phyloP scores from a whole-genome alignment of 495 filamentous ascomycete genomes.

The Penicillium pancosmium region DNA sequence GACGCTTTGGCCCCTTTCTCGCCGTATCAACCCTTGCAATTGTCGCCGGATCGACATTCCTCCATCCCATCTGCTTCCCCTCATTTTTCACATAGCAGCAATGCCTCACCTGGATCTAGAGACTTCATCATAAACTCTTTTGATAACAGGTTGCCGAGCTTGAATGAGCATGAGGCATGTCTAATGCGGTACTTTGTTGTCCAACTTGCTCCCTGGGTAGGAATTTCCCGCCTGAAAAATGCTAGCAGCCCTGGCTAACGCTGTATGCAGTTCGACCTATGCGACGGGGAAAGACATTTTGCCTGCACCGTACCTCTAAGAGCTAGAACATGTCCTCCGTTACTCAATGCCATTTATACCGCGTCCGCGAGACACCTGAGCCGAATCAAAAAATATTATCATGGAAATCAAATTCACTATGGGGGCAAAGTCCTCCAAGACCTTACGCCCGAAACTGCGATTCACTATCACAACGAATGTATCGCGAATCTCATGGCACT shows the following conservation, averaged over 20 bases:
- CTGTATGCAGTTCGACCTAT: slow-evolving; percentile 25
- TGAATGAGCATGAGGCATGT: slow-evolving; percentile 31
- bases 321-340: slow-evolving; percentile 32
- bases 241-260: background rate
- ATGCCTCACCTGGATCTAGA: slow-evolving; percentile 12
- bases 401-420: slow-evolving; percentile 20
- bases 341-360: slow-evolving; percentile 38
- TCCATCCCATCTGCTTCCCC: slow-evolving; percentile 18
- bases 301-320: slow-evolving; percentile 32
- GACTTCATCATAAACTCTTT: background rate
- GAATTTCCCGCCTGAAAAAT: background rate
- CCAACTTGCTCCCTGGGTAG: slow-evolving; percentile 32
- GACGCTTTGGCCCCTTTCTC: slow-evolving; percentile 8
- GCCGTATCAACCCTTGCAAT: slow-evolving; percentile 14
- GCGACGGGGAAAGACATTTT: slow-evolving; percentile 34
- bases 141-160: slow-evolving; percentile 11
- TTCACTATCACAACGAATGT: slow-evolving; percentile 33
- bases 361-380: slow-evolving; percentile 33
- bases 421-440: slow-evolving; percentile 23
- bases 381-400: slow-evolving; percentile 22
- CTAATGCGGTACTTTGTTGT: slow-evolving; percentile 37
- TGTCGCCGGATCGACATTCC: slow-evolving; percentile 15
- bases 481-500: slow-evolving; percentile 28
- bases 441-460: slow-evolving; percentile 23
- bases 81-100: slow-evolving; percentile 17